Percentiles rank a stretch among this genome's conserved stretches.
Conservation (phyloP, 345 rosid species). For the Luvunga scandens region DNA sequence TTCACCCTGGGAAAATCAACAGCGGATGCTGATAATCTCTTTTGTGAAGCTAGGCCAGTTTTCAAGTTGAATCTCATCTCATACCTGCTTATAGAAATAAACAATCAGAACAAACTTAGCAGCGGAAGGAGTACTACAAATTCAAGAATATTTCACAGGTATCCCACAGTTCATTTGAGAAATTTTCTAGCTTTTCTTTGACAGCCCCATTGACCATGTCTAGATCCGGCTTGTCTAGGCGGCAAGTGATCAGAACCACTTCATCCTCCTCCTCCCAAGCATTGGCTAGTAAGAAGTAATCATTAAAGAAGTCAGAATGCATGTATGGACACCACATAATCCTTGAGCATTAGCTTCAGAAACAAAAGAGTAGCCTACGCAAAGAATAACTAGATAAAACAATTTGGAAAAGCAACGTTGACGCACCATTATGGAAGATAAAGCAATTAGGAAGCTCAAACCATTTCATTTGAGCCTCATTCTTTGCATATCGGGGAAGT, state of each 20-base stretch:
- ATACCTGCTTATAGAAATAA: slow-evolving; percentile 45
- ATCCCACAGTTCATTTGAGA: slow-evolving; percentile 73
- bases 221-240: slow-evolving; percentile 78
- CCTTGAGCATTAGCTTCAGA: neutral
- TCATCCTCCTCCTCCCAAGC: slow-evolving; percentile 99
- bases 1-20: slow-evolving; percentile 95
- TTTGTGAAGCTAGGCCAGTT: slow-evolving; percentile 79
- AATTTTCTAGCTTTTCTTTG: slow-evolving; percentile 81
- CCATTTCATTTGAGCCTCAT: slow-evolving; percentile 86
- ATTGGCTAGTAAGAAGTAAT: slow-evolving; percentile 51
- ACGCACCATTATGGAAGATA: slow-evolving; percentile 89
- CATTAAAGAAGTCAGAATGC: slow-evolving; percentile 25
- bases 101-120: slow-evolving; percentile 17
- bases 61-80: slow-evolving; percentile 98
- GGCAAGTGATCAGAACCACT: slow-evolving; percentile 86
- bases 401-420: neutral
- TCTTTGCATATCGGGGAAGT: slow-evolving; percentile 88
- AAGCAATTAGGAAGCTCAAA: slow-evolving; percentile 99
- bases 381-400: neutral
- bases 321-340: neutral
- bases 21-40: slow-evolving; percentile 72
- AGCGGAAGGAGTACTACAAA: neutral
- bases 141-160: neutral
- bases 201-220: slow-evolving; percentile 76
- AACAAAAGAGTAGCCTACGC: neutral